Conservation (phyloP, 257 asterid species). For the Solanum dulcamara region DNA sequence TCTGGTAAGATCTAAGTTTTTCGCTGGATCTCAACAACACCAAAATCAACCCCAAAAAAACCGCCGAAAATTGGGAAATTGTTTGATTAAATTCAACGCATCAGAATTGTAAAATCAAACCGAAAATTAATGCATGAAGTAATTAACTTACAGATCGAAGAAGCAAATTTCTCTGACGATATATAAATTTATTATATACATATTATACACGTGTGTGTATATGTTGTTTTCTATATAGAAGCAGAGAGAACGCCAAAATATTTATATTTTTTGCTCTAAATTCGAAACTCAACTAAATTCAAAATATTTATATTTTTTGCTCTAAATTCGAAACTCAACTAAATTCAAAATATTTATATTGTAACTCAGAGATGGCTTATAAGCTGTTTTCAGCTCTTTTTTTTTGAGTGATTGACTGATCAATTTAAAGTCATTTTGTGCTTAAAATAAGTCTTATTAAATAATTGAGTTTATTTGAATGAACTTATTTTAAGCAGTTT, state of each 20-base stretch:
- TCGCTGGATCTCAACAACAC: background rate
- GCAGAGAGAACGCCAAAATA: background rate
- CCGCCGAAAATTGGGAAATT: background rate
- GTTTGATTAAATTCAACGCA: background rate
- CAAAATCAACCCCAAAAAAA: background rate
- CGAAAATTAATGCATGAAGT: background rate
- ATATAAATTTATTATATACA: background rate
- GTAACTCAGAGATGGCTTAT: no score
- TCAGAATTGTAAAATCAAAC: background rate
- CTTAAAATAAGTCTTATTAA: no score
- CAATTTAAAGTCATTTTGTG: no score
- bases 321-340: no score
- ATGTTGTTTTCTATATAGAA: background rate
- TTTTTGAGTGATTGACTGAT: no score
- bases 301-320: no score
- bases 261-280: no score
- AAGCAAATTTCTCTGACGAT: background rate
- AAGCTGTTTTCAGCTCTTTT: no score
- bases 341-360: no score
- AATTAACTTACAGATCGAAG: conserved; percentile 3
- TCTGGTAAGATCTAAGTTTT: background rate
- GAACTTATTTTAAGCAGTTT: no score
- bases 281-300: no score
- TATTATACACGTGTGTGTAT: background rate
- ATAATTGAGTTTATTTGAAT: no score